These are phyloP conservation scores for Fusarium papillatum DNA, from an alignment of 2,329 filamentous ascomycete genomes.

Conservation along the genomic window DNA sequence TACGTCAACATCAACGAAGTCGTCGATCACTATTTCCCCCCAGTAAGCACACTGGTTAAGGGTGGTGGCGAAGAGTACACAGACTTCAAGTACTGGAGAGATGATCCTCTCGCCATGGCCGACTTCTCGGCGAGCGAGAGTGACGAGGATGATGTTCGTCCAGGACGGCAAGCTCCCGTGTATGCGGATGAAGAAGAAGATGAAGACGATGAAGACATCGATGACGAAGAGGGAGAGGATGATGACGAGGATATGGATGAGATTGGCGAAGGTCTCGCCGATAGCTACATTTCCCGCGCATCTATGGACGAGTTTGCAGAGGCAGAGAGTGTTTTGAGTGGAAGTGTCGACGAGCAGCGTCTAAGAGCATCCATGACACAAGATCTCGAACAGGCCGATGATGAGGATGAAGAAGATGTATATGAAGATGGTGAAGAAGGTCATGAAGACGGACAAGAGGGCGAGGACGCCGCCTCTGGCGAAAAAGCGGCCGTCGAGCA, in stretches of 20 bases:
- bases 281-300: conserved; percentile 47
- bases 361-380: conserved; percentile 55
- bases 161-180: conserved; percentile 59
- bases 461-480: conserved; percentile 25
- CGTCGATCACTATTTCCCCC: conserved; percentile 98
- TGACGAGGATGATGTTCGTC: conserved; percentile 67
- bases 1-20: conserved; percentile 98
- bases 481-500: background rate
- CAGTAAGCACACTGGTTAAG: conserved; percentile 87
- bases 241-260: conserved; percentile 56
- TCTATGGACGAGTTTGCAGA: conserved; percentile 54
- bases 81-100: conserved; percentile 97
- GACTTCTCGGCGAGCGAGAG: conserved; percentile 90
- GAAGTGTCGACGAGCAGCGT: conserved; percentile 59
- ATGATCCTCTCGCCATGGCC: conserved; percentile 84
- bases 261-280: conserved; percentile 49
- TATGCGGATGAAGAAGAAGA: conserved; percentile 61
- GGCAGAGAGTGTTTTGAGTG: conserved; percentile 58
- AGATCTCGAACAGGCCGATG: conserved; percentile 56
- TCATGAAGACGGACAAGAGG: conserved; percentile 38
- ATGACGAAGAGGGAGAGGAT: conserved; percentile 59
- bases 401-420: conserved; percentile 58
- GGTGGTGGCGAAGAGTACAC: conserved; percentile 95
- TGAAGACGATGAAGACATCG: conserved; percentile 60
- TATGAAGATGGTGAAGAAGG: conserved; percentile 39